phyloP scores from a whole-genome alignment of 2,329 filamentous ascomycete genomes.

The Phialophora macrospora region DNA sequence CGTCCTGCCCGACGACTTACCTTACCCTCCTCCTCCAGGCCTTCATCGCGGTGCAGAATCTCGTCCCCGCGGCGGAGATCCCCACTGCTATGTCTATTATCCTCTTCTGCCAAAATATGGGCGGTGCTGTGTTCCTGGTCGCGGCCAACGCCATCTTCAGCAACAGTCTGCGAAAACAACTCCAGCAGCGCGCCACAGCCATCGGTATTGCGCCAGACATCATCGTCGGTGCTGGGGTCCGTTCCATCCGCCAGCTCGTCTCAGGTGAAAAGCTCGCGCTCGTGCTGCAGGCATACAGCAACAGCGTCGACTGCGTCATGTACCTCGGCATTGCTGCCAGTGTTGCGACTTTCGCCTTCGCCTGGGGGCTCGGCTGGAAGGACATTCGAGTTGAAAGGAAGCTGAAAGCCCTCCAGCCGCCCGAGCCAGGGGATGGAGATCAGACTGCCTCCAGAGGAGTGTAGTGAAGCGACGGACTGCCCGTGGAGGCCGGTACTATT shows the following conservation, averaged over 20 bases:
- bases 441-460: background rate
- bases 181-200: conserved; percentile 25
- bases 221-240: conserved; percentile 40
- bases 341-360: conserved; percentile 37
- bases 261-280: conserved; percentile 37
- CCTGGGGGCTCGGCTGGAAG: conserved; percentile 42
- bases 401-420: background rate
- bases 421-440: background rate
- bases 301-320: conserved; percentile 41
- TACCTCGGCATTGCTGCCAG: conserved; percentile 42
- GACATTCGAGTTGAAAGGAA: conserved; percentile 41
- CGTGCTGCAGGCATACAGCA: conserved; percentile 42
- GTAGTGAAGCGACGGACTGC: background rate
- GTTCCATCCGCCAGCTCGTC: conserved; percentile 39
- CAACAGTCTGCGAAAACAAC: conserved; percentile 39
- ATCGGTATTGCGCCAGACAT: conserved; percentile 36
- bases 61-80: conserved; percentile 39
- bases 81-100: conserved; percentile 42
- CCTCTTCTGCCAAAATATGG: conserved; percentile 45
- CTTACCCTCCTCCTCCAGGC: conserved; percentile 26
- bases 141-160: conserved; percentile 42
- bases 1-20: too few species aligned
- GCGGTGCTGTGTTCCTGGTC: conserved; percentile 42
- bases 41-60: conserved; percentile 41
- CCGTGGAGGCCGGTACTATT: too few species aligned